Base-by-base conservation (phyloP, 768 basidiomycete species). In the Mycena vitilis region DNA sequence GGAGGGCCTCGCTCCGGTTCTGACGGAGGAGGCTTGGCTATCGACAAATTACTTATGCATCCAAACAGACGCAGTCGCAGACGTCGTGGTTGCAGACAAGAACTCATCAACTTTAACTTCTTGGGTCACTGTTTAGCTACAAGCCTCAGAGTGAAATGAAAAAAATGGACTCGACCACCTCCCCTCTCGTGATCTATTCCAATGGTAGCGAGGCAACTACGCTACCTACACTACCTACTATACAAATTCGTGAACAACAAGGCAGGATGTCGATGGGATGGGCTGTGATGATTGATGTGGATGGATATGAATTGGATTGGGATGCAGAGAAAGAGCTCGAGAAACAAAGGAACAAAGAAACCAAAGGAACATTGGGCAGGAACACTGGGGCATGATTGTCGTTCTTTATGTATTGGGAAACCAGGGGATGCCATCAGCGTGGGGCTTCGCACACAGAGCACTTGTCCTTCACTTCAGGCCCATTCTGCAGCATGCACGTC, bases 381-480 rank as follows among this genome's bases (percentile, higher is more conserved):
- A 18, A 30, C 40, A 38, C 54, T 42, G 57, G 9, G 30, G 30
- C 30, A 56, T 38, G 54, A 45, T 48, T 59, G 22, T 57, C 45
- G 30, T 42, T 45, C 34, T 25, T 47, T 42, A 7, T 9, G 12
- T 37, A 47, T 22, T 48, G 22, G 8, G 5, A n/a, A 36, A 38
- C 8, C 11, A 5, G 18, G 44, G 1, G 18, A 18, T 2, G 13
- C 38, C 56, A 12, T 63, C 53, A 83, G 55, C 83, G 82, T 56
- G 80, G 78, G 15, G 76, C 48, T 13, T 86, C 85, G 65, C 87
- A 89, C 54, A 85, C 62, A 20, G 71, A 73, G 76, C 88, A 89
- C 73, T 88, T 83, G 5, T 78, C 79, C 38, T 71, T 74, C 44
- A 77, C 83, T 23, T 78, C 77, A n/a, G 77, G 76, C 48, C 77